These are phyloP conservation scores for Wickerhamiella cacticola DNA, from an alignment of 805 yeast genomes.

Conservation along the genomic window DNA sequence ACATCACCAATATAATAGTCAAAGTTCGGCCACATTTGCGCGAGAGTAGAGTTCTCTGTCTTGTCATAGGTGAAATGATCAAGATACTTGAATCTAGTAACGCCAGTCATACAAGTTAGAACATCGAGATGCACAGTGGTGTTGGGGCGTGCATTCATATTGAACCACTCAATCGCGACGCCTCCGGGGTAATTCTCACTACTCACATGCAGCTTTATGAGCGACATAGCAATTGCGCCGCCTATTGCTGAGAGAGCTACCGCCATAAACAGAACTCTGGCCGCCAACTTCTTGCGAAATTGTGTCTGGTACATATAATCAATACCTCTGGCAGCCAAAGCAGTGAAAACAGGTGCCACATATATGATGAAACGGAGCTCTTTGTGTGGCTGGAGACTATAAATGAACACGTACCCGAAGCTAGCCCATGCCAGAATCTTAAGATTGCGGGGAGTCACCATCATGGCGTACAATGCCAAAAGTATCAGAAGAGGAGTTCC, in stretches of 20 bases:
- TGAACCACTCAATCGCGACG: slow-evolving; percentile 46
- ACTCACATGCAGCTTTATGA: slow-evolving; percentile 49
- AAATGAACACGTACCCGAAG: slow-evolving; percentile 41
- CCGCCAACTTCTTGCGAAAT: slow-evolving; percentile 13
- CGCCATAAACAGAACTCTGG: not conserved
- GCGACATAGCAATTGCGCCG: slow-evolving; percentile 31
- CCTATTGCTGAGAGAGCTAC: slow-evolving; percentile 28
- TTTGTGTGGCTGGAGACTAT: slow-evolving; percentile 82
- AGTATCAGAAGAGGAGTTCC: slow-evolving; percentile 33
- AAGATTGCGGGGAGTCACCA: slow-evolving; percentile 23
- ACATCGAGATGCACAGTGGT: slow-evolving; percentile 60
- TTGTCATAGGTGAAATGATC: slow-evolving; percentile 50
- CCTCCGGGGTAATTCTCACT: slow-evolving; percentile 86
- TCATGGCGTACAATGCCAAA: slow-evolving; percentile 30
- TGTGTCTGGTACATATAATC: slow-evolving; percentile 13
- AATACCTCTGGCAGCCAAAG: slow-evolving; percentile 41
- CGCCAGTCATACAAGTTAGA: slow-evolving; percentile 80
- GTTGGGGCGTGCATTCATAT: slow-evolving; percentile 25
- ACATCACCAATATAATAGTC: slow-evolving; percentile 29
- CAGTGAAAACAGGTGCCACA: slow-evolving; percentile 53
- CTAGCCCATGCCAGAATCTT: slow-evolving; percentile 42
- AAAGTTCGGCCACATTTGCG: slow-evolving; percentile 36
- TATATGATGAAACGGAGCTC: slow-evolving; percentile 89
- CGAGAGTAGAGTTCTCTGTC: slow-evolving; percentile 44
- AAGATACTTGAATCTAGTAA: slow-evolving; percentile 52